Base-by-base conservation (phyloP, 2,329 filamentous ascomycete genomes). In the Dactylellina parvicollis region DNA sequence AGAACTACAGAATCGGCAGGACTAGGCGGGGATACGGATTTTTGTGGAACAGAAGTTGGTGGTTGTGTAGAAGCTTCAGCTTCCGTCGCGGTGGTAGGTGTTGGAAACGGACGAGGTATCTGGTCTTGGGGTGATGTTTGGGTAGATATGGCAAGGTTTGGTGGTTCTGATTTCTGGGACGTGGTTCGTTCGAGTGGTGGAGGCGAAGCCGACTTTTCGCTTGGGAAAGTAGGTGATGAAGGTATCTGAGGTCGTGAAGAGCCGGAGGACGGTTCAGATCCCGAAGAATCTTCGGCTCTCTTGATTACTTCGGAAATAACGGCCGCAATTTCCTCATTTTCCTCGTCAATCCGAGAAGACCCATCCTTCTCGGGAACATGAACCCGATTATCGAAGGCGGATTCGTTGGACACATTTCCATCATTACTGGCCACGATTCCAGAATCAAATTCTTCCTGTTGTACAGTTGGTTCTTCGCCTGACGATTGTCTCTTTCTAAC, bases 111-210 rank as follows among this genome's bases (percentile, higher is more conserved):
- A 22, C 60, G 61, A n/a, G 34, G 28, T 30, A 66, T 56, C 12
- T 73, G 69, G 28, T 66, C 60, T 18, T 66, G 32, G 0, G 69
- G 54, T 4, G 60, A 66, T 34, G 69, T 34, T 50, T 56, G 52
- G n/a, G 69, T 73, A 7, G 47, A 73, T 60, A 73, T 73, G 5
- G 69, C 69, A 34, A 73, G 69, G 34, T 49, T 73, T 28, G 69
- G 69, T 55, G 38, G 60, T 46, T 73, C 69, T 4, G 69, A 61
- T 18, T 66, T 73, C 9, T 73, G 69, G 4, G 66, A 72, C 16
- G 44, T 24, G 12, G 46, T 26, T 18, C 54, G 44, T 47, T 73
- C 42, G 10, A 73, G 54, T 7, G 60, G 50, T 28, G 59, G 52
- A n/a, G 65, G 65, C 34, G 61, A 57, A 14, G 57, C n/a, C 1